Evolutionary conservation across 192 early-diverging fungal species (phyloP), one percentile per base, ranked within the genome.

Genomic region (Coemansia sp.): DNA sequence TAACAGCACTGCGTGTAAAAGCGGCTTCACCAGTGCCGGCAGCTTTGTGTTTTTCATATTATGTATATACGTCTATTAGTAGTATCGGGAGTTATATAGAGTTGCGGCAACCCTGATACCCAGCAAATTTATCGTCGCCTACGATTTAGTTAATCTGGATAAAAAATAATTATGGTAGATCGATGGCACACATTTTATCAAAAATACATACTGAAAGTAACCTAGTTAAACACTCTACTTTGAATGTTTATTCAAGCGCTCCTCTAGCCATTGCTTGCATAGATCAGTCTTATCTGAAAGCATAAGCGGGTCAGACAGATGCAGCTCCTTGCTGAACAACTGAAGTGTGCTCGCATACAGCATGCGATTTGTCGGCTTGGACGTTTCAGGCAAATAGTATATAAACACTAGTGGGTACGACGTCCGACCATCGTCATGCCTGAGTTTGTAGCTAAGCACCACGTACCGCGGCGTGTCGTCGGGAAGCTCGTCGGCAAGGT

Each of bases 381-480:
- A 68, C 58, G 78, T 87, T 81, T 81, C 55, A 2, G 88, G 89
- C 14, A 81, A 82, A 68, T 88, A 88, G 60, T 86, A 88, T 14
- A 90, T 69, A 56, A 90, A 87, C 3, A 91, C 83, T 21, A 95
- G 73, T 0, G 93, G 93, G 43, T 85, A 93, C 7, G 85, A 87
- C 14, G 86, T 73, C 5, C 92, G 84, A 12, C 90, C 91, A 65
- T 78, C 75, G 0, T 87, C 57, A 41, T 71, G 70, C 27, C 9
- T 61, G 35, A 60, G 51, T 17, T 45, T 52, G 37, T 67, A 63
- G 43, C 70, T 67, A 5, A 81, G 41, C 29, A 78, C 56, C 6
- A 78, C 32, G 25, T 88, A 91, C 10, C 88, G 82, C 27, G 90
- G 90, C 8, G 76, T 62, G 27, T 85, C 85, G 24, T 89, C 88